Conservation (phyloP, 768 basidiomycete genomes). For the Melanogaster broomeanus region DNA sequence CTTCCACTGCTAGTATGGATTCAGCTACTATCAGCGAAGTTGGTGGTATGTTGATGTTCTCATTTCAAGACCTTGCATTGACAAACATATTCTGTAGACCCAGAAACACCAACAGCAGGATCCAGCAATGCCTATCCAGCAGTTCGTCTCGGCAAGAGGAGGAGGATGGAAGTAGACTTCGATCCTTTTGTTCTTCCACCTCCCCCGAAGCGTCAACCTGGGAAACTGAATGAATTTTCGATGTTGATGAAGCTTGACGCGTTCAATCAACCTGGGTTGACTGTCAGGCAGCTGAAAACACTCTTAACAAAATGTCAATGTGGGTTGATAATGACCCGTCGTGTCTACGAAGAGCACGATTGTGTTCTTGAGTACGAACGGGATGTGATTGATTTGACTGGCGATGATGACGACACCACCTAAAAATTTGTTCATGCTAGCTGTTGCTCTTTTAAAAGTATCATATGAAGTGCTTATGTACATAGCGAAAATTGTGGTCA, state of each 20-base stretch:
- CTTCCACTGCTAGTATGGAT: not conserved
- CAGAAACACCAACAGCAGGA: not conserved
- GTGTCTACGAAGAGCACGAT: not conserved
- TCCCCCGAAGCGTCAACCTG: not conserved
- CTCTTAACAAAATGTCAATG: not conserved
- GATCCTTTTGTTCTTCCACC: not conserved
- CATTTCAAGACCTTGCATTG: too few relatives aligned
- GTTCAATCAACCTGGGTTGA: not conserved
- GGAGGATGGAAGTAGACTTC: not conserved
- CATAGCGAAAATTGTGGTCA: too few relatives aligned
- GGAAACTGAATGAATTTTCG: not conserved
- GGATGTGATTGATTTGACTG: not conserved
- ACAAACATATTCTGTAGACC: not conserved
- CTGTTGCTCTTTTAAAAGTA: too few relatives aligned
- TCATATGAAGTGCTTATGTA: too few relatives aligned
- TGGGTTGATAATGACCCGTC: not conserved
- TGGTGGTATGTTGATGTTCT: too few relatives aligned
- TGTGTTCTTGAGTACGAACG: not conserved
- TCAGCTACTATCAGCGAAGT: not conserved
- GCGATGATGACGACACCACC: not conserved
- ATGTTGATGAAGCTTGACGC: not conserved
- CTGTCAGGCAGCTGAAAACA: not conserved
- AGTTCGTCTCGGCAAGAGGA: not conserved
- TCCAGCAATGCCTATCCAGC: not conserved
- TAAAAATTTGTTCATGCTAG: not conserved